phyloP scores from a whole-genome alignment of 495 filamentous ascomycete genomes.

The Viridothelium virens region DNA sequence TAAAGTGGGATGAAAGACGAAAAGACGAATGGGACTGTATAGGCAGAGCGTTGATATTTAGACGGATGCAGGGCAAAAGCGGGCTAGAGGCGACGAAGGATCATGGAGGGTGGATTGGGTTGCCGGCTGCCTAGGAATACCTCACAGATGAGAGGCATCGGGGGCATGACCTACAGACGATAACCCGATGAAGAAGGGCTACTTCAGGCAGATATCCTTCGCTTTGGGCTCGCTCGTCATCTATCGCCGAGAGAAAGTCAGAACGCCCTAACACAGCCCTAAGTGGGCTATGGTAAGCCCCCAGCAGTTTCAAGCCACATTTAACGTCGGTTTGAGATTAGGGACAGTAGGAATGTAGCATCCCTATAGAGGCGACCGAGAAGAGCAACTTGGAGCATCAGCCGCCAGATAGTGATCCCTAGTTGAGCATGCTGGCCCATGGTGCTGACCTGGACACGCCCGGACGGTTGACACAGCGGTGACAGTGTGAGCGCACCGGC shows the following conservation, averaged over 20 bases:
- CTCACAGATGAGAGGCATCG: not conserved
- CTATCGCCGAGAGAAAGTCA: not conserved
- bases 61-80: not conserved
- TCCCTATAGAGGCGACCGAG: constrained; percentile 1
- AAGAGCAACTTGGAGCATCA: not conserved
- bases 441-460: not conserved
- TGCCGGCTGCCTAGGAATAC: not conserved
- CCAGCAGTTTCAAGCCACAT: not conserved
- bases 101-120: not conserved
- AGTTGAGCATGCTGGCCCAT: not conserved
- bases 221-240: not conserved
- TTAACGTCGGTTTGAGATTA: not conserved
- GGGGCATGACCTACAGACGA: not conserved
- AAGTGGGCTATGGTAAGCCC: not conserved
- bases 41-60: not conserved
- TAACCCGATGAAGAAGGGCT: not conserved
- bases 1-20: not conserved
- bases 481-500: no score
- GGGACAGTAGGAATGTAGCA: not conserved
- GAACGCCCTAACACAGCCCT: not conserved
- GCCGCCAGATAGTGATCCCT: not conserved
- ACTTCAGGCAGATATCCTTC: not conserved
- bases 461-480: no score
- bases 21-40: not conserved
- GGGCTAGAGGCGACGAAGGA: not conserved